Percentiles rank a stretch among this genome's conserved stretches.
These are phyloP conservation scores for Chimonanthus praecox DNA, from an alignment of 164 flowering plant genomes.

Conservation along the genomic window DNA sequence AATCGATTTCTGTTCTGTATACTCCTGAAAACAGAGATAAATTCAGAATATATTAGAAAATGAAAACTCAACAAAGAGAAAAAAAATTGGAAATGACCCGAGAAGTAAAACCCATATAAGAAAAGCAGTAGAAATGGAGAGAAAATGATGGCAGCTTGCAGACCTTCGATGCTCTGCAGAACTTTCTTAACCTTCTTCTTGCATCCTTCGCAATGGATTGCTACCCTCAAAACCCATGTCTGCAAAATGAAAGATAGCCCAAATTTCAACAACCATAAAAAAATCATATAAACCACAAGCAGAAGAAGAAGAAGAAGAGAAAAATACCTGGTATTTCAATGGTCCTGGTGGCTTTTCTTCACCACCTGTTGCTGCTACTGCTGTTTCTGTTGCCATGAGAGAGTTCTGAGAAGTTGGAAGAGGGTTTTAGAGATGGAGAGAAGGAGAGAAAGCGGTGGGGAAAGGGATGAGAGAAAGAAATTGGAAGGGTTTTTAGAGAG, in stretches of 20 bases:
- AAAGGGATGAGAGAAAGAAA: not conserved
- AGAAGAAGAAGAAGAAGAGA: not conserved
- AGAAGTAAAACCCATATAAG: constrained; percentile 1
- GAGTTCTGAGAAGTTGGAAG: not conserved
- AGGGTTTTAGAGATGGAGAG: constrained; percentile 4
- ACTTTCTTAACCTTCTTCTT: constrained; percentile 73
- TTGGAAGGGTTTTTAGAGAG: not conserved
- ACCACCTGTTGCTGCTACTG: not conserved
- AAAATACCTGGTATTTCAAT: constrained; percentile 37
- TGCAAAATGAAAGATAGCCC: constrained; percentile 16
- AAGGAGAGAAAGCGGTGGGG: not conserved
- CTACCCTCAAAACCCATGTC: constrained; percentile 79
- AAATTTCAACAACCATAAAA: not conserved
- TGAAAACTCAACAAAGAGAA: not conserved
- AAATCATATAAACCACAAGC: not conserved
- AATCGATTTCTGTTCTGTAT: constrained; percentile 37
- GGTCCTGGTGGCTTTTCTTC: constrained; percentile 23
- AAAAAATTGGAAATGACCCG: not conserved
- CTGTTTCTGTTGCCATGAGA: constrained; percentile 24
- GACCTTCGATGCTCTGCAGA: constrained; percentile 66
- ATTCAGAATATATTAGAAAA: not conserved
- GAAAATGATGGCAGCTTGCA: not conserved
- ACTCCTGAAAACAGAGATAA: constrained; percentile 33
- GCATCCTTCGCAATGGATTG: constrained; percentile 81
- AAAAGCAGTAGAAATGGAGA: not conserved